Conservation (phyloP, 176 grass and related monocot genomes). For the Panicum miliaceum region DNA sequence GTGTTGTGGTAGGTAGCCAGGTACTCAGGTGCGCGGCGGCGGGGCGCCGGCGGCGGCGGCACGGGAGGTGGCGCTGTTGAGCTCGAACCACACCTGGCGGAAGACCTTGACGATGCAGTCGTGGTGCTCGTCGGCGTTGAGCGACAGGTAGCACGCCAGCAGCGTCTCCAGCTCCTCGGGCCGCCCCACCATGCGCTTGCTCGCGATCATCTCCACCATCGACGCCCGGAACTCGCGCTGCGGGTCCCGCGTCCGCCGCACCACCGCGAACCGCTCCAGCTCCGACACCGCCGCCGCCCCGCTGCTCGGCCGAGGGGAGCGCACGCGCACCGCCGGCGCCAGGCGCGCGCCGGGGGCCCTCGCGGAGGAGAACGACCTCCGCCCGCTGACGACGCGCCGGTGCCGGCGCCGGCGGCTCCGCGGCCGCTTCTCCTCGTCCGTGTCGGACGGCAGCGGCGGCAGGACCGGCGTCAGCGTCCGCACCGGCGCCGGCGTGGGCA, state of each 20-base stretch:
- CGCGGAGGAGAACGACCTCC: slow-evolving; percentile 60
- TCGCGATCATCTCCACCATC: slow-evolving; percentile 89
- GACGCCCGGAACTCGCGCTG: slow-evolving; percentile 77
- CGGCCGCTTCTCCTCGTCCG: slow-evolving; percentile 40
- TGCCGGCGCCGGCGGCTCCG: slow-evolving; percentile 32
- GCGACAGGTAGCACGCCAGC: slow-evolving; percentile 85
- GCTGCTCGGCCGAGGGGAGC: slow-evolving; percentile 40
- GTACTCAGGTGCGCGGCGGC: slow-evolving; percentile 2
- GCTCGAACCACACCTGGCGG: slow-evolving; percentile 81
- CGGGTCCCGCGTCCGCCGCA: slow-evolving; percentile 76
- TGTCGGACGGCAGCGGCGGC: slow-evolving; percentile 30
- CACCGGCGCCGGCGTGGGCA: background rate
- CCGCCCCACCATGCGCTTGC: slow-evolving; percentile 73
- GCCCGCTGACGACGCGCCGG: slow-evolving; percentile 5
- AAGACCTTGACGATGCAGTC: slow-evolving; percentile 93
- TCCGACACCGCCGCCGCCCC: slow-evolving; percentile 33
- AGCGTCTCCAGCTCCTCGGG: slow-evolving; percentile 82
- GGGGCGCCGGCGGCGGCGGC: background rate
- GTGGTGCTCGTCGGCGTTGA: slow-evolving; percentile 91
- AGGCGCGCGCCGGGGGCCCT: slow-evolving; percentile 40
- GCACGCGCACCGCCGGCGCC: slow-evolving; percentile 35
- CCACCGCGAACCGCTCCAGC: slow-evolving; percentile 77
- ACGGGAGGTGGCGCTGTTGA: slow-evolving; percentile 57
- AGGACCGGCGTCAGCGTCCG: background rate
- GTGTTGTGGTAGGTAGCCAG: background rate